Conservation (phyloP, 2,329 filamentous ascomycete genomes). For the Fusarium sp. region DNA sequence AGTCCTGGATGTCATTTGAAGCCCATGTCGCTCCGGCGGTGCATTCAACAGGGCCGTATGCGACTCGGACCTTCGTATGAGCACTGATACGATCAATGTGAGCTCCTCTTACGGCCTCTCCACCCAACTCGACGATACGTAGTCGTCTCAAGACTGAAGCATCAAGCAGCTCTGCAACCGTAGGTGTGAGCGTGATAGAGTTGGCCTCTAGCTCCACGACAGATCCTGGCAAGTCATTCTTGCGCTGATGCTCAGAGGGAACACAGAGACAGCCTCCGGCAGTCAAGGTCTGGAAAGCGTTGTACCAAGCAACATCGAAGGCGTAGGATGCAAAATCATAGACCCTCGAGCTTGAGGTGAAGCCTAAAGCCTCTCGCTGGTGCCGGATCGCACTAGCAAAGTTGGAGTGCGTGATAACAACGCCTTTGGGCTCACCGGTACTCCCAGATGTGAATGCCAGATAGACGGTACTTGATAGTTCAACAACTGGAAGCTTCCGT, state of each 20-base stretch:
- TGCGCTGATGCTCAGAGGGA: slow-evolving; percentile 3
- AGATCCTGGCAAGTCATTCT: too few species aligned
- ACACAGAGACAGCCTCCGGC: slow-evolving; percentile 11
- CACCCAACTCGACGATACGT: too few species aligned
- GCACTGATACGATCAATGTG: too few species aligned
- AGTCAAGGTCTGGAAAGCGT: background rate
- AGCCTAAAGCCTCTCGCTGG: background rate
- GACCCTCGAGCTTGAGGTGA: background rate
- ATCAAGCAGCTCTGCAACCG: too few species aligned
- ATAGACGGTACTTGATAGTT: background rate
- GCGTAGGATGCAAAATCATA: slow-evolving; percentile 10
- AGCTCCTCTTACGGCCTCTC: too few species aligned
- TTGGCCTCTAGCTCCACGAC: too few species aligned
- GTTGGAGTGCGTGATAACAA: background rate
- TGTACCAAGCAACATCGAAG: background rate
- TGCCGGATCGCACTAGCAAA: background rate
- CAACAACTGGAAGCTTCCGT: background rate
- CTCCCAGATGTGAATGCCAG: slow-evolving; percentile 8
- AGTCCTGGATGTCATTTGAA: too few species aligned
- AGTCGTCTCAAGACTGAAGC: too few species aligned
- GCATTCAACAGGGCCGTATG: too few species aligned
- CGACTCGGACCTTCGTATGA: too few species aligned
- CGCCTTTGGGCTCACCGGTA: slow-evolving; percentile 8
- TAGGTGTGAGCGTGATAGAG: too few species aligned
- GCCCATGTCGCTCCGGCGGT: too few species aligned